phyloP scores from a whole-genome alignment of 176 grass and related monocot genomes.

The Triticum dicoccoides region DNA sequence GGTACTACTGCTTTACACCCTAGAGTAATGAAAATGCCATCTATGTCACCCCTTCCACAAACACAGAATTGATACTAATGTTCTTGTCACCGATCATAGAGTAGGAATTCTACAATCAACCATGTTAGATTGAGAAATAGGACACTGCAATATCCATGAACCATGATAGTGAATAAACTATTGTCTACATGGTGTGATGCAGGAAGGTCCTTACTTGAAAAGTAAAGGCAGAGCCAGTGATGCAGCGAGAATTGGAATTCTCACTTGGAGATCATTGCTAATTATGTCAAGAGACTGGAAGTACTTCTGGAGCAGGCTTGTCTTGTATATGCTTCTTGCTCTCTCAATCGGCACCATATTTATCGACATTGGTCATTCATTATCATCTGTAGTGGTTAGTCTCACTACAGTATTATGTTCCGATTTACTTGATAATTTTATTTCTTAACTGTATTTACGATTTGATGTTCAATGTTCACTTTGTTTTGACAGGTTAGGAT shows the following conservation, averaged over 20 bases:
- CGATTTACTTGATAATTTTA: background rate
- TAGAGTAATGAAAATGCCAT: too few species aligned
- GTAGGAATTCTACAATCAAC: background rate
- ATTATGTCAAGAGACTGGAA: slow-evolving; percentile 97
- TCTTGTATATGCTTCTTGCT: slow-evolving; percentile 67
- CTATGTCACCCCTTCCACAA: too few species aligned
- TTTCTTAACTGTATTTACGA: background rate
- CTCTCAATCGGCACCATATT: slow-evolving; percentile 83
- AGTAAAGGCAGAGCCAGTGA: slow-evolving; percentile 68
- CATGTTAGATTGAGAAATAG: background rate
- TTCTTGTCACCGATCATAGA: background rate
- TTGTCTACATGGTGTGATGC: slow-evolving; percentile 30
- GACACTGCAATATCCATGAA: background rate
- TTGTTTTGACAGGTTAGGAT: slow-evolving; percentile 66
- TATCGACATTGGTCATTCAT: slow-evolving; percentile 69
- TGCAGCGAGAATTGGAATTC: slow-evolving; percentile 57
- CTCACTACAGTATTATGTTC: background rate
- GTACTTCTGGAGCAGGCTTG: slow-evolving; percentile 89
- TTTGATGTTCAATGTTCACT: background rate
- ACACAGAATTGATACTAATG: background rate
- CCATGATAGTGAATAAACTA: background rate
- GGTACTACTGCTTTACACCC: slow-evolving; percentile 29
- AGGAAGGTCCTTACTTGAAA: slow-evolving; percentile 86
- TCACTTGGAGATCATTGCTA: slow-evolving; percentile 88
- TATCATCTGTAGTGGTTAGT: slow-evolving; percentile 89